phyloP scores from a whole-genome alignment of 2,329 filamentous ascomycete genomes.

The Fusarium tupiense region DNA sequence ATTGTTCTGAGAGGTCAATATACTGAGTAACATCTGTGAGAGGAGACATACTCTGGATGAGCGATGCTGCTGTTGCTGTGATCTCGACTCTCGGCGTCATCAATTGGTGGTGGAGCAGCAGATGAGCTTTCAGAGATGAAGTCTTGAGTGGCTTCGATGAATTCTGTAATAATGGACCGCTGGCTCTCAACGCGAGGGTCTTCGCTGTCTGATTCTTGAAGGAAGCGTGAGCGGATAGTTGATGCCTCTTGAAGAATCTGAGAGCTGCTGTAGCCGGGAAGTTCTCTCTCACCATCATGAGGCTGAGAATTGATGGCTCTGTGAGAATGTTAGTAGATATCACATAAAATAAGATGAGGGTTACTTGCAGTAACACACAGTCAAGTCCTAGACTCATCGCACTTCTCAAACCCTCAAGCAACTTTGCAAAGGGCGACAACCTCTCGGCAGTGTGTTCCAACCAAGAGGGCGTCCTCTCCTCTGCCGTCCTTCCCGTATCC shows the following conservation, averaged over 20 bases:
- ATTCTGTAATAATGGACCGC: constrained; percentile 27
- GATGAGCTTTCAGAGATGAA: constrained; percentile 39
- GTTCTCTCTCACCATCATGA: constrained; percentile 24
- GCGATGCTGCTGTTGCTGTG: constrained; percentile 18
- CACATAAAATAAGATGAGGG: accelerated
- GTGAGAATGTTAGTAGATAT: not conserved
- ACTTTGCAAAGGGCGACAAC: constrained; percentile 26
- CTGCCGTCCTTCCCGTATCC: constrained; percentile 11
- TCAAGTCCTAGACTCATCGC: constrained; percentile 41
- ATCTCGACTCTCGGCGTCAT: not conserved
- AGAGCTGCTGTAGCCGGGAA: constrained; percentile 42
- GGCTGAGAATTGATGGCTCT: constrained; percentile 40
- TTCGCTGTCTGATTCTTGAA: constrained; percentile 30
- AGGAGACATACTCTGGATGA: constrained; percentile 13
- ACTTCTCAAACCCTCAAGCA: constrained; percentile 34
- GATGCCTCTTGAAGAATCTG: constrained; percentile 42
- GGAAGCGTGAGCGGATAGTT: constrained; percentile 30
- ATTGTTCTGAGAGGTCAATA: constrained; percentile 21
- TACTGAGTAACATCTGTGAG: accelerated
- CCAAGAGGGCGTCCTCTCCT: constrained; percentile 28
- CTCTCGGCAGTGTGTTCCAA: constrained; percentile 40
- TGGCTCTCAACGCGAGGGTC: constrained; percentile 34
- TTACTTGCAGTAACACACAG: constrained; percentile 33
- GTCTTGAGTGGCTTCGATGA: constrained; percentile 38
- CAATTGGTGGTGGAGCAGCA: constrained; percentile 15